Evolutionary conservation across 2,329 filamentous ascomycete species (phyloP).

Genomic region (Apiospora rasikravindrae): DNA sequence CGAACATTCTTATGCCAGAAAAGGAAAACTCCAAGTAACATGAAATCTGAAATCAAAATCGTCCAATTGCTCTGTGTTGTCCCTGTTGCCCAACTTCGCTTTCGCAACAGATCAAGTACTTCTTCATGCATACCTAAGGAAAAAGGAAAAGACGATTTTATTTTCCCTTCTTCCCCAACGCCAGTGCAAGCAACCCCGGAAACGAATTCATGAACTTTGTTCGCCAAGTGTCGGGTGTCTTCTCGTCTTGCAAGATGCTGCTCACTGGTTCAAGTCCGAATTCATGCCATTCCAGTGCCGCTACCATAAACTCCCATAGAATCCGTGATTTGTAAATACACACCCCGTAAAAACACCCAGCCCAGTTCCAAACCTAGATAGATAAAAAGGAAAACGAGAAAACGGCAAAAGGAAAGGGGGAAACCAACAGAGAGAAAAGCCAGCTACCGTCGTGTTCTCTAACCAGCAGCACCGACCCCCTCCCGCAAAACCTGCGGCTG

Average conservation of each 20-base stretch:
- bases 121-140: neutral
- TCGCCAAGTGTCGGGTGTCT: neutral
- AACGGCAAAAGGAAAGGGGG: neutral
- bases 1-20: neutral
- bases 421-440: neutral
- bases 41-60: neutral
- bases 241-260: neutral
- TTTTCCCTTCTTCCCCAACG: neutral
- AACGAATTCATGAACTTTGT: neutral
- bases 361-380: neutral
- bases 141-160: neutral
- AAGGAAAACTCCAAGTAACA: neutral
- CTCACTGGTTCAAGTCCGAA: neutral
- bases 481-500: conserved; percentile 27
- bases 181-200: neutral
- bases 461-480: conserved; percentile 34
- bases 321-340: neutral
- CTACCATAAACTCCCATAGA: neutral
- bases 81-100: neutral
- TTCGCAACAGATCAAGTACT: neutral
- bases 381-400: neutral
- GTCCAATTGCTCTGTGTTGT: neutral
- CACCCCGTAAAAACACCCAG: neutral
- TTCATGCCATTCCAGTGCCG: neutral
- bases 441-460: neutral